Evolutionary conservation across 1,139 yeast genomes (phyloP), one percentile per base, ranked within the genome.

Genomic region (Wickerhamomyces sp.): DNA sequence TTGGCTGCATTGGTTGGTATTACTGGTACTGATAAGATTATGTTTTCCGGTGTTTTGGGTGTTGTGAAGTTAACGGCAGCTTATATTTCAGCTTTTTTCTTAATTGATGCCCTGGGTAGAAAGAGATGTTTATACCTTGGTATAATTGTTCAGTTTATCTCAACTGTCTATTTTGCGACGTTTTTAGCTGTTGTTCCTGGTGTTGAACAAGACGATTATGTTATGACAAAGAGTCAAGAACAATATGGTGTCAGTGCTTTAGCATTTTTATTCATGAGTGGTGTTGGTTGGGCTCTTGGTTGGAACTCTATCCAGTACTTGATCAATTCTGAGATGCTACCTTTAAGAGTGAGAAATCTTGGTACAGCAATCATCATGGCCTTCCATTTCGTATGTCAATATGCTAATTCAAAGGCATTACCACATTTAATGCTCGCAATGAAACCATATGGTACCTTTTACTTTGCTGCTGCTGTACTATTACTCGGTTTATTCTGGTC

Each of bases 271-370:
- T 76, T 67, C 56, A 49, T 77, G 33, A 64, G 72, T 30, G 84
- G 83, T 43, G 60, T 68, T 10, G 83, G 81, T 27, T 78, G 84
- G 84, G 72, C 79, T 15, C 57, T 77, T 61, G 84, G 84, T 9
- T 78, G 74, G 68, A 78, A 78, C 59, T 63, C 76, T 4, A 63
- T 76, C 41, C 84, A 78, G 56, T 78, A 77, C 51, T 65, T 78
- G 47, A 60, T 78, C 48, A 78, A 78, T 38, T 68, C 81, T 5
- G 84, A 78, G 56, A 68, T 78, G 39, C 71, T 77, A 58, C 84
- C 84, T 20, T 63, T 77, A 50, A 66, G 70, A 44, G 67, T 74
- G 33, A 65, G 84, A 52, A 69, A 74, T 10, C 61, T 74, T 48
- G 82, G 81, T 21, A 76, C 73, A 43, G 69, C 79, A 1, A 46